Conservation (phyloP, 176 grass and related monocot species). For the Oryza rufipogon region DNA sequence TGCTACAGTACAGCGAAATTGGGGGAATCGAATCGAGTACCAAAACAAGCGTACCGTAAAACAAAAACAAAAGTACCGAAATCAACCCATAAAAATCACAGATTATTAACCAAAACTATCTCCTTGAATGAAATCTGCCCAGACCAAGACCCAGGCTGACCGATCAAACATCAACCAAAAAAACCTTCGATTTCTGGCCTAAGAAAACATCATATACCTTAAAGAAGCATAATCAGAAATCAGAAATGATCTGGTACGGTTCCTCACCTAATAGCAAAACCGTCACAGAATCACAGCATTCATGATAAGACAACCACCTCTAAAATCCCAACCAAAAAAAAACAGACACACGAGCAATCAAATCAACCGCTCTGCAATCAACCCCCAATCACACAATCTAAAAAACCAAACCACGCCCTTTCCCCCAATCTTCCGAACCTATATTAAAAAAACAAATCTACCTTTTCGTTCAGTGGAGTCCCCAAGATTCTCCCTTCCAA, state of each 20-base stretch:
- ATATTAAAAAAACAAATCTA: neutral
- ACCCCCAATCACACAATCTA: neutral
- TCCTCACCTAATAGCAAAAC: neutral
- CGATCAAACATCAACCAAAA: neutral
- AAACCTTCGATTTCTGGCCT: neutral
- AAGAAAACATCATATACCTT: neutral
- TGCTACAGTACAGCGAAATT: neutral
- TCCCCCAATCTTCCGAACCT: neutral
- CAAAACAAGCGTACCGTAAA: neutral
- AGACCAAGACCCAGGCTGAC: neutral
- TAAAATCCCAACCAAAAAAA: neutral
- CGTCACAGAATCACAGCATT: neutral
- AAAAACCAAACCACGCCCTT: neutral
- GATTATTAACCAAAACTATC: neutral
- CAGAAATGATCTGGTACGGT: neutral
- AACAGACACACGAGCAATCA: neutral
- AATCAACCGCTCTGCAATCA: neutral
- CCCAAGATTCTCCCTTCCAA: neutral
- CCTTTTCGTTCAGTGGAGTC: slow-evolving; percentile 12
- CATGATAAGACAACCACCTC: neutral
- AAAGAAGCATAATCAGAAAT: neutral
- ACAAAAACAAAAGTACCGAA: no score
- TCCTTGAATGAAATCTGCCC: neutral
- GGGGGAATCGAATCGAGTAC: neutral
- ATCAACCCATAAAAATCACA: no score